A percentile compares a stretch with the other conserved stretches of the same genome.
Evolutionary conservation across 495 filamentous ascomycete genomes (phyloP).

Genomic region (Poronia punctata): DNA sequence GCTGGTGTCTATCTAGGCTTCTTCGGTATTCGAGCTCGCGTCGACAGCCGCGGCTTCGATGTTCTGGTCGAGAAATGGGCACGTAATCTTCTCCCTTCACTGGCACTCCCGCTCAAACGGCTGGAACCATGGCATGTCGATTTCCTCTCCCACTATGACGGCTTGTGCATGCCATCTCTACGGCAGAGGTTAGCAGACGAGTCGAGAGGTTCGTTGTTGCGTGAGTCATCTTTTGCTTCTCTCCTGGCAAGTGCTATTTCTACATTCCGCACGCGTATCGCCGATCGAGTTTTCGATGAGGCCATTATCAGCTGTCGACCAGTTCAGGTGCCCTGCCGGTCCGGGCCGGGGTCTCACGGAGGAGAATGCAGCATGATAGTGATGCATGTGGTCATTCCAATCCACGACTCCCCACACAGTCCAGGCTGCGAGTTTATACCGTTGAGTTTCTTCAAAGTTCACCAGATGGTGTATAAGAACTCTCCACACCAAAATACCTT

Average conservation of each 20-base stretch:
- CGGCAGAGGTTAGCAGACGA: slow-evolving; percentile 38
- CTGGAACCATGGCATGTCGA: slow-evolving; percentile 54
- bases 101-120: slow-evolving; percentile 48
- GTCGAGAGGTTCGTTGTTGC: slow-evolving; percentile 22
- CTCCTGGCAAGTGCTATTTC: slow-evolving; percentile 30
- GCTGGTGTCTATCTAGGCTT: slow-evolving; percentile 69
- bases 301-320: slow-evolving; percentile 32
- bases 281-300: slow-evolving; percentile 37
- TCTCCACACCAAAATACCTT: slow-evolving; percentile 38
- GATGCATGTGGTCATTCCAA: slow-evolving; percentile 39
- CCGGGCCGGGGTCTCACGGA: slow-evolving; percentile 11
- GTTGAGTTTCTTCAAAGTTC: slow-evolving; percentile 43
- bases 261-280: slow-evolving; percentile 31
- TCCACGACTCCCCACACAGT: slow-evolving; percentile 27
- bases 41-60: slow-evolving; percentile 61
- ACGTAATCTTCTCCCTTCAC: slow-evolving; percentile 61
- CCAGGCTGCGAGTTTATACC: slow-evolving; percentile 37
- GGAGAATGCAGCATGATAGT: slow-evolving; percentile 34
- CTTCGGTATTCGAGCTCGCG: slow-evolving; percentile 64
- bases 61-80: slow-evolving; percentile 60
- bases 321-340: slow-evolving; percentile 34
- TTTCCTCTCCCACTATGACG: slow-evolving; percentile 51
- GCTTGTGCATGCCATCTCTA: slow-evolving; percentile 47
- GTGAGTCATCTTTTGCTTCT: slow-evolving; percentile 30
- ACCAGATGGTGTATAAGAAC: slow-evolving; percentile 38